phyloP scores from a whole-genome alignment of 768 basidiomycete species.

The Inosperma sp. region DNA sequence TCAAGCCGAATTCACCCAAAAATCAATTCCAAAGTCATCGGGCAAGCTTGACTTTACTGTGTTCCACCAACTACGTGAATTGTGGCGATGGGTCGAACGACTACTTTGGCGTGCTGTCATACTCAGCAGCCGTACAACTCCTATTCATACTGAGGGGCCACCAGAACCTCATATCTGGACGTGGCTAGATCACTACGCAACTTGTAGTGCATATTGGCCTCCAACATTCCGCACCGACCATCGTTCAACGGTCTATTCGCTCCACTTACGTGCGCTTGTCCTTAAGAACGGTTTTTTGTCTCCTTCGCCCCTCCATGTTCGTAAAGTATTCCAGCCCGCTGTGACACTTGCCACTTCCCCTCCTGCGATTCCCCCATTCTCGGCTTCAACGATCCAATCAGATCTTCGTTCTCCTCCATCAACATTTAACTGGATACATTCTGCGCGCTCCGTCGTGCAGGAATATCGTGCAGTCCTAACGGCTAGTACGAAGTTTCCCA shows the following conservation, averaged over 20 bases:
- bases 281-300: slow-evolving; percentile 36
- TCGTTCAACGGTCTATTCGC: slow-evolving; percentile 59
- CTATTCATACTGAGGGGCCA: slow-evolving; percentile 31
- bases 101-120: slow-evolving; percentile 78
- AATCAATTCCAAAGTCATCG: slow-evolving; percentile 21
- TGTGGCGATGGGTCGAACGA: slow-evolving; percentile 83
- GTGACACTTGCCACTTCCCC: slow-evolving; percentile 14
- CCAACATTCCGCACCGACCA: slow-evolving; percentile 72
- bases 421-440: slow-evolving; percentile 53
- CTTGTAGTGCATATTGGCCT: slow-evolving; percentile 70
- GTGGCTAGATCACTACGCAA: slow-evolving; percentile 56
- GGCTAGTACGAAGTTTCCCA: slow-evolving; percentile 70
- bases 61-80: slow-evolving; percentile 69
- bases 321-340: neutral
- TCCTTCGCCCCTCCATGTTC: neutral
- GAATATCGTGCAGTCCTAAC: slow-evolving; percentile 69
- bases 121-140: slow-evolving; percentile 48
- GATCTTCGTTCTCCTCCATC: slow-evolving; percentile 3
- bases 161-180: slow-evolving; percentile 38
- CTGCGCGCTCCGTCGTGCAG: slow-evolving; percentile 60
- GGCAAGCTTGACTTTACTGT: slow-evolving; percentile 45
- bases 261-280: slow-evolving; percentile 73
- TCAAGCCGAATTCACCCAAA: slow-evolving; percentile 40
- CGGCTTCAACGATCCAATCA: slow-evolving; percentile 13
- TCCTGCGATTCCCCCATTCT: slow-evolving; percentile 13